Base-by-base conservation (phyloP, 2,329 filamentous ascomycete species). In the Colletotrichum lini region DNA sequence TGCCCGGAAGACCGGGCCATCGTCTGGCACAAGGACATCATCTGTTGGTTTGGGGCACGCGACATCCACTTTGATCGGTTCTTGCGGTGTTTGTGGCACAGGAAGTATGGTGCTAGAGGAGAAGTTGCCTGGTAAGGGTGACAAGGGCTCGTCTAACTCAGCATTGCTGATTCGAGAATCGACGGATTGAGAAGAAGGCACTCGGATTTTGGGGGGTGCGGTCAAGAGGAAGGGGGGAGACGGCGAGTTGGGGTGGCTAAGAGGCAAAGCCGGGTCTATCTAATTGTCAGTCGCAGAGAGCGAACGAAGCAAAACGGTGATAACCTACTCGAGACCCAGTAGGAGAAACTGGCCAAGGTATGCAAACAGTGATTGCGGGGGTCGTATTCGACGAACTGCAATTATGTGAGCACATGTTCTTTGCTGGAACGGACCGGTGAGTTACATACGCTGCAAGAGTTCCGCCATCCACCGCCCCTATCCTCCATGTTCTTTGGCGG, bases 351-450 rank as follows among this genome's bases (percentile, higher is more conserved):
- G 16, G 94, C 95, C 65, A 99, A 88, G 4, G 95, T 96, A 76
- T 97, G 91, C 72, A 99, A 84, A 74, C 93, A 90, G 82, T 99
- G 96, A 44, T 95, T 94, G 75, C 96, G 91, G 79, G 96, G 93
- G 82, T 99, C 95, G 79, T 99, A 99, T 82, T 99, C 96, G 76
- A 98, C 93, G 82, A 99, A 98, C 92, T 94, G 76, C 50, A 54
- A 49, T 45, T 23, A 26, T 38, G 67, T 82, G 73, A 82, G 79
- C 74, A 75, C 60, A 65, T 52, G 40, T 18, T 70, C 63, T 58
- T 47, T 13, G 12, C 64, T 58, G 53, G 15, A 13, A n/a, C 40
- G 26, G 30, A 40, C 23, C 18, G n/a, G 18, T 35, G n/a, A 15
- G 13, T 42, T 53, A 83, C 89, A 73, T 85, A 94, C 92, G 80